Conservation (phyloP, 768 basidiomycete species). For the Sarcomyxa edulis region DNA sequence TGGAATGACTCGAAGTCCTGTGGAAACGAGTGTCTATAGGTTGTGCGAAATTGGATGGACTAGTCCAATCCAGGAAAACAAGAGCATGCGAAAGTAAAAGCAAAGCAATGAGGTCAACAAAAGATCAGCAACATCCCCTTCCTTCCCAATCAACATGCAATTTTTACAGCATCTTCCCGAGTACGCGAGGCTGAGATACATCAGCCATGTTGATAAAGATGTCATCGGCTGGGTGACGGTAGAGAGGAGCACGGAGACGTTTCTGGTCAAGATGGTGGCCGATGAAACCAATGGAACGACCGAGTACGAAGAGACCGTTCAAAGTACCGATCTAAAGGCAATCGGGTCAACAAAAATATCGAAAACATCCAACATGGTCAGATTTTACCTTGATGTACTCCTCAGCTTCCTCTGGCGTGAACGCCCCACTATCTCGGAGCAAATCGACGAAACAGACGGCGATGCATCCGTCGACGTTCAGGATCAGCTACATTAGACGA, state of each 20-base stretch:
- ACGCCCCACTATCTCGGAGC: conserved; percentile 86
- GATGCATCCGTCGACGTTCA: conserved; percentile 95
- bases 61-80: too few species aligned
- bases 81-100: too few species aligned
- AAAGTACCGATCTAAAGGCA: conserved; percentile 69
- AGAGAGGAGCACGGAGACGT: conserved; percentile 85
- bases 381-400: conserved; percentile 84
- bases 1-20: too few species aligned
- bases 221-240: conserved; percentile 93
- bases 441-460: conserved; percentile 96
- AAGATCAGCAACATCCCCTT: too few species aligned
- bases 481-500: conserved; percentile 56
- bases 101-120: too few species aligned
- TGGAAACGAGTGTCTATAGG: too few species aligned
- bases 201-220: conserved; percentile 96
- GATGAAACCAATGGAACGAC: conserved; percentile 96
- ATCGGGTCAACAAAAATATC: conserved; percentile 2
- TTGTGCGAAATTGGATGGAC: too few species aligned
- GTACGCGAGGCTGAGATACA: conserved; percentile 73
- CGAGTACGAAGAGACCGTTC: conserved; percentile 96
- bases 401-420: conserved; percentile 92
- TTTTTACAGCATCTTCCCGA: conserved; percentile 43
- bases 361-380: background rate
- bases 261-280: conserved; percentile 97
- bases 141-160: background rate